These are phyloP conservation scores for Colletotrichum zoysiae DNA, from an alignment of 2,329 filamentous ascomycete species.

Conservation along the genomic window DNA sequence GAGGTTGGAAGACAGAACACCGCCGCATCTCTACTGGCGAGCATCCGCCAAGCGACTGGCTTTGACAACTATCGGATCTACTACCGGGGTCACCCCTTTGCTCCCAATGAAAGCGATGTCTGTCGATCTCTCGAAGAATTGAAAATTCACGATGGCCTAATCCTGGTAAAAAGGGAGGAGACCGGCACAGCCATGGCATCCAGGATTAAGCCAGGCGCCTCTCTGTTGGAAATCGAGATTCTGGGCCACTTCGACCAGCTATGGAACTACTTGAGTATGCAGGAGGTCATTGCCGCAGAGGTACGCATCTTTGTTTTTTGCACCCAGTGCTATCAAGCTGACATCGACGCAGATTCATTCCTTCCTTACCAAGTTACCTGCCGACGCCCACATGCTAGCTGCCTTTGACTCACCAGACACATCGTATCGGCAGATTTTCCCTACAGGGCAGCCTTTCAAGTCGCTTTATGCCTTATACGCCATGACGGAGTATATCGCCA, in stretches of 20 bases:
- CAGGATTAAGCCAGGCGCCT: constrained; percentile 64
- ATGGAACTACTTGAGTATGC: constrained; percentile 82
- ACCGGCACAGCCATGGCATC: constrained; percentile 58
- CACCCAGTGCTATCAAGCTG: constrained; percentile 35
- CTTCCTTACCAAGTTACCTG: constrained; percentile 78
- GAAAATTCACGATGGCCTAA: constrained; percentile 72
- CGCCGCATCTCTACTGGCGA: constrained; percentile 75
- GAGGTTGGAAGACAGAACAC: constrained; percentile 79
- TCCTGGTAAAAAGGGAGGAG: constrained; percentile 74
- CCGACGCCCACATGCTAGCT: constrained; percentile 71
- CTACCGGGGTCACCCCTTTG: constrained; percentile 74
- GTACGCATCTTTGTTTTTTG: constrained; percentile 55
- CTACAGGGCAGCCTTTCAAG: constrained; percentile 76
- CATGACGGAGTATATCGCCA: constrained; percentile 71
- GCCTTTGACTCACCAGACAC: constrained; percentile 67
- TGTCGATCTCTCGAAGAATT: constrained; percentile 76
- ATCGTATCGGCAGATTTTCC: constrained; percentile 74
- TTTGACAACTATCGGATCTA: constrained; percentile 83
- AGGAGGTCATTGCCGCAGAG: constrained; percentile 76
- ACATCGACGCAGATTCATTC: constrained; percentile 68
- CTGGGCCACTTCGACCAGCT: constrained; percentile 85
- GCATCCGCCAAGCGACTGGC: constrained; percentile 75
- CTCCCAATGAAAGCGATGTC: constrained; percentile 69
- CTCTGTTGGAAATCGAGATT: constrained; percentile 81
- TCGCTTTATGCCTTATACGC: constrained; percentile 79